Conservation (phyloP, 208 protist genomes). For the Crithidia sp. region DNA sequence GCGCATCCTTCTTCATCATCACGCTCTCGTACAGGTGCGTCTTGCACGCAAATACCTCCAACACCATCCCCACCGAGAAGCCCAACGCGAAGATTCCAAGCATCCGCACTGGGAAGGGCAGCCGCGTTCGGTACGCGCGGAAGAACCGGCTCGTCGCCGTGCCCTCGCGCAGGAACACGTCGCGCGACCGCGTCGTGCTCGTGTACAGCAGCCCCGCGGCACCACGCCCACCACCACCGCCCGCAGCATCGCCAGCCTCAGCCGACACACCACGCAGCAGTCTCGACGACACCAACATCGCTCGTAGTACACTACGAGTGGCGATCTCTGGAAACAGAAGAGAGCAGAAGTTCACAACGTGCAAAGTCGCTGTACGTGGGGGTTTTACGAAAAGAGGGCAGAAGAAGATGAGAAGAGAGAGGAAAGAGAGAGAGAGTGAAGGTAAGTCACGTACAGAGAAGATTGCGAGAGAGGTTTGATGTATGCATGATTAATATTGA, state of each 20-base stretch:
- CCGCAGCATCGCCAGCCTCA: background rate
- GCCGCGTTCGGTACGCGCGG: slow-evolving; percentile 45
- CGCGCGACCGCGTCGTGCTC: slow-evolving; percentile 6
- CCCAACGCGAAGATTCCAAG: slow-evolving; percentile 57
- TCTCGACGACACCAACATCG: background rate
- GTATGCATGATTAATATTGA: too few relatives aligned
- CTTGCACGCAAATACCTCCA: slow-evolving; percentile 84
- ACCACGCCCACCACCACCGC: background rate
- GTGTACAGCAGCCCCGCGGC: slow-evolving; percentile 17
- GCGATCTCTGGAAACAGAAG: background rate
- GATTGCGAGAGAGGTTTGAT: too few relatives aligned
- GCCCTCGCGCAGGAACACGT: slow-evolving; percentile 66
- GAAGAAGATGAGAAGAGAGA: too few relatives aligned
- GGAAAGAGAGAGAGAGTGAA: too few relatives aligned
- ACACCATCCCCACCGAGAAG: slow-evolving; percentile 60
- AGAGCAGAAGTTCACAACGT: too few relatives aligned
- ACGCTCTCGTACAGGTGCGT: slow-evolving; percentile 83
- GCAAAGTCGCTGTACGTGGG: background rate
- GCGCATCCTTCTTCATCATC: slow-evolving; percentile 79
- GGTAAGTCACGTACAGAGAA: too few relatives aligned
- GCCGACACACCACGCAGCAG: background rate
- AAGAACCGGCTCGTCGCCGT: slow-evolving; percentile 54
- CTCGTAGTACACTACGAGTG: background rate
- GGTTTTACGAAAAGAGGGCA: background rate
- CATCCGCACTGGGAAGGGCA: slow-evolving; percentile 67